These are phyloP conservation scores for Penicillium bovifimosum DNA, from an alignment of 495 filamentous ascomycete genomes.

Conservation along the genomic window DNA sequence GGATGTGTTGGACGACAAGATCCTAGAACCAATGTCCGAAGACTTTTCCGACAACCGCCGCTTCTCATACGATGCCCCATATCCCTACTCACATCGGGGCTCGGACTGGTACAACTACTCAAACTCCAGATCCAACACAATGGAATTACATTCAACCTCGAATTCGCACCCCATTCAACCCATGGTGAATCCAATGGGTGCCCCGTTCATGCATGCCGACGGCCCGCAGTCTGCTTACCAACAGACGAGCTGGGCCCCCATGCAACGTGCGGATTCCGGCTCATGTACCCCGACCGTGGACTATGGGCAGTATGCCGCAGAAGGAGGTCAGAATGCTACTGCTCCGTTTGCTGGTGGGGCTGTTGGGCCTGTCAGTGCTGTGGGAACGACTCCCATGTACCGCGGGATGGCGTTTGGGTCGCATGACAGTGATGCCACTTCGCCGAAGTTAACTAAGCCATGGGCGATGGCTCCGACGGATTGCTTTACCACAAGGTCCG, in stretches of 20 bases:
- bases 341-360: conserved; percentile 49
- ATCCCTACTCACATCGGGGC: conserved; percentile 68
- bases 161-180: conserved; percentile 36
- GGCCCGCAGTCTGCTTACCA: conserved; percentile 40
- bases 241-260: conserved; percentile 40
- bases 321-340: conserved; percentile 53
- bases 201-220: conserved; percentile 56
- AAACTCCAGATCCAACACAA: conserved; percentile 37
- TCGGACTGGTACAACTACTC: conserved; percentile 72
- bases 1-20: conserved; percentile 79
- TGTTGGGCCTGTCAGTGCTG: conserved; percentile 45
- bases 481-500: conserved; percentile 52
- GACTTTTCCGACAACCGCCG: conserved; percentile 64
- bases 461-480: conserved; percentile 57
- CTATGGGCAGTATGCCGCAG: conserved; percentile 61
- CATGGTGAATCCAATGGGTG: conserved; percentile 34
- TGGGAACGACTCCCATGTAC: conserved; percentile 44
- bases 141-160: conserved; percentile 33
- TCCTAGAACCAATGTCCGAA: conserved; percentile 65
- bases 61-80: conserved; percentile 62
- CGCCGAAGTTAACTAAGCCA: conserved; percentile 57
- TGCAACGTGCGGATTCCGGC: conserved; percentile 43
- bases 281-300: conserved; percentile 55
- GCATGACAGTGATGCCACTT: conserved; percentile 48
- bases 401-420: conserved; percentile 37